Base-by-base conservation (phyloP, 139 green algal genomes). In the Micractinium sp. region DNA sequence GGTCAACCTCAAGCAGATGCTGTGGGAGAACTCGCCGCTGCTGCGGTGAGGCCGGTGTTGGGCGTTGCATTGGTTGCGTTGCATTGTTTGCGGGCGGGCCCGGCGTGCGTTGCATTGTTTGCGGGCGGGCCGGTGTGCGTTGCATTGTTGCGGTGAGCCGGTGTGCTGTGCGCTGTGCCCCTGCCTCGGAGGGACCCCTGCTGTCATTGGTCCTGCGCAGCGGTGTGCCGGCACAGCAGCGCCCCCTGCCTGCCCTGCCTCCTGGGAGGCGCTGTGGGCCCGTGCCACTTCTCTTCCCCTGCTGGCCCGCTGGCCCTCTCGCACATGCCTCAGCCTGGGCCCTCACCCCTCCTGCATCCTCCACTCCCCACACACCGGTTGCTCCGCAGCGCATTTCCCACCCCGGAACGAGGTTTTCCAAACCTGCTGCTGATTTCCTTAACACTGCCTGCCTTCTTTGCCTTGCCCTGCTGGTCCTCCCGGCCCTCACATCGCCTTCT, bases 1-100 rank as follows among this genome's bases (percentile, higher is more conserved):
- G 29, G 16, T 77, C 56, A 77, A 74, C 87, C 66, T 89, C 0
- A 69, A 87, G 75, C 82, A 90, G 71, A 39, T 86, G 82, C 83
- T 85, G 47, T 87, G 90, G 88, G 86, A 93, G 86, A 87, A 90
- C 75, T 74, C 47, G 16, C 85, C 92, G 60, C 82, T 94, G 85
- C 92, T 77, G 69, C 81, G 74, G 92, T 94, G 90, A 39, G 84
- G 39, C 20, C 12, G 20, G 2, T 27, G 60, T 67, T 67, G 60
- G 60, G 60, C 60, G 60, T 16, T 67, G 60, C 60, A 67, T 16
- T 16, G 15, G 60, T 27, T 16, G 63, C 63, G 63, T 2, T 23
- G 63, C 63, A 12, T 73, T 25, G 22, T 73, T 25, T 73, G 63
- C n/a, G n/a, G 23, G 23, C 22, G 14, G 20, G 63, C 2, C 20